Evolutionary conservation across 148 eudicot species (phyloP).

Genomic region (Fagopyrum tataricum): DNA sequence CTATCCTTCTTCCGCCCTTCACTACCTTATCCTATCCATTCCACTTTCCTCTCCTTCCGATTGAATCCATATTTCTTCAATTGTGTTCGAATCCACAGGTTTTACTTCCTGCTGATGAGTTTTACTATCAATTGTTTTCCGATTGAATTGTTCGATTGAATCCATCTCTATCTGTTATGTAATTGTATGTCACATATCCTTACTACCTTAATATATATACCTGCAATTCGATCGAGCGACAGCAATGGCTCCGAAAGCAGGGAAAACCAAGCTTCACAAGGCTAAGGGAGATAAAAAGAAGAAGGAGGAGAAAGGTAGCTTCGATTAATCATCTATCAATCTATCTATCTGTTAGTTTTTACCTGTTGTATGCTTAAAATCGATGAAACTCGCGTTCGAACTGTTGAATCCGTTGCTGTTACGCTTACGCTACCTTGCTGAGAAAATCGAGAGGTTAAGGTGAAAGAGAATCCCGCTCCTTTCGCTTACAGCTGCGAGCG

Average conservation of each 20-base stretch:
- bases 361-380: background rate
- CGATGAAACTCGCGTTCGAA: background rate
- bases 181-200: background rate
- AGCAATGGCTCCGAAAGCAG: constrained; percentile 80
- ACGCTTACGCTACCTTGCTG: no score
- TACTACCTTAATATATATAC: background rate
- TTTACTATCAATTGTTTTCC: background rate
- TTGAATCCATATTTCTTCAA: background rate
- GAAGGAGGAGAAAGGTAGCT: constrained; percentile 86
- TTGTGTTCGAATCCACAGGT: background rate
- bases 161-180: background rate
- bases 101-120: no score
- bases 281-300: constrained; percentile 95
- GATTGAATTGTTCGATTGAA: background rate
- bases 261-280: constrained; percentile 77
- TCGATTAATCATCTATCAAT: background rate
- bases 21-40: background rate
- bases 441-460: no score
- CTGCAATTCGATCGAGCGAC: background rate
- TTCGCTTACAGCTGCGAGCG: no score
- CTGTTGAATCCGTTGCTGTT: background rate
- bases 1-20: no score
- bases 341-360: background rate
- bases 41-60: background rate
- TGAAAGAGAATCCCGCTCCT: no score